phyloP scores from a whole-genome alignment of 495 filamentous ascomycete species.

The Staphylotrichum tortipilum region DNA sequence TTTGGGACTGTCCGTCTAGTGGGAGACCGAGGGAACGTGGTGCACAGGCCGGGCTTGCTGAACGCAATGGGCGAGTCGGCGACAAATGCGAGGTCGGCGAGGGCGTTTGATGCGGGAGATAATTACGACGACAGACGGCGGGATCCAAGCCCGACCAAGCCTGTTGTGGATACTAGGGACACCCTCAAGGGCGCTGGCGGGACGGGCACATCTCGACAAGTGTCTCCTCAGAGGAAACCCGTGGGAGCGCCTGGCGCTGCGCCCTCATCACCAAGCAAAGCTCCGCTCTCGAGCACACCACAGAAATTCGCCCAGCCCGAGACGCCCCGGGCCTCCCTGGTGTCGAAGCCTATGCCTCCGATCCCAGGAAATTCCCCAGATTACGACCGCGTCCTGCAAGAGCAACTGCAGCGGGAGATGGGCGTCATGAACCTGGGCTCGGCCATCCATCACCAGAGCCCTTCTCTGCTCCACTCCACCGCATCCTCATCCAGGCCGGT shows the following conservation, averaged over 20 bases:
- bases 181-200: constrained; percentile 32
- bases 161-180: constrained; percentile 24
- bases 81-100: constrained; percentile 54
- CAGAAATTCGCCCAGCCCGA: constrained; percentile 29
- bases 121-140: constrained; percentile 41
- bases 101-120: constrained; percentile 35
- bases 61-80: constrained; percentile 66
- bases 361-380: constrained; percentile 36
- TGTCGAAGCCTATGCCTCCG: constrained; percentile 29
- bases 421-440: constrained; percentile 36
- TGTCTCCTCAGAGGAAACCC: constrained; percentile 54
- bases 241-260: constrained; percentile 24
- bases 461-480: constrained; percentile 14
- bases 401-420: constrained; percentile 54
- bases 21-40: constrained; percentile 44
- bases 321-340: constrained; percentile 38
- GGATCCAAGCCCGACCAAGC: constrained; percentile 35
- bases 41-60: constrained; percentile 41
- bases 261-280: constrained; percentile 50
- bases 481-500: constrained; percentile 24
- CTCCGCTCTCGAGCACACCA: constrained; percentile 54
- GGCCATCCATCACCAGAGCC: constrained; percentile 17
- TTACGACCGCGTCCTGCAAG: constrained; percentile 51
- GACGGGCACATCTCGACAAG: constrained; percentile 31
- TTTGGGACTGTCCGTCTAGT: constrained; percentile 83